phyloP scores from a whole-genome alignment of 495 filamentous ascomycete species.

The Penicillium angulare region DNA sequence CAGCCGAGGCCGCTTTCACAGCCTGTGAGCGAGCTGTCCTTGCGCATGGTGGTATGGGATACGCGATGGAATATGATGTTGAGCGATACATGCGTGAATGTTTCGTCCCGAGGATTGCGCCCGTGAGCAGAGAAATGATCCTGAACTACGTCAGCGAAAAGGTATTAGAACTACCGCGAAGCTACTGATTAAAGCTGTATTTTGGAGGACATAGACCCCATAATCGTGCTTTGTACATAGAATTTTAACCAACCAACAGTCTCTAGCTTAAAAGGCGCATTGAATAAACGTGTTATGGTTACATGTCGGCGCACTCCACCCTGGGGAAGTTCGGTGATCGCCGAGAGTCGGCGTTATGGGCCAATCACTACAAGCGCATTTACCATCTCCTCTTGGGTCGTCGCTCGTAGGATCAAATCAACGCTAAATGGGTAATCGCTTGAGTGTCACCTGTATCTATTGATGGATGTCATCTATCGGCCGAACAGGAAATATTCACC shows the following conservation, averaged over 20 bases:
- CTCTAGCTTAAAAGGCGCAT: too few species aligned
- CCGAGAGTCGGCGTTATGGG: background rate
- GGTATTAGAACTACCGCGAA: constrained; percentile 54
- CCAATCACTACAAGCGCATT: background rate
- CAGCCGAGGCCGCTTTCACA: constrained; percentile 72
- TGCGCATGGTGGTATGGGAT: constrained; percentile 72
- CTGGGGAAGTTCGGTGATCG: too few species aligned
- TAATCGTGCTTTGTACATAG: too few species aligned
- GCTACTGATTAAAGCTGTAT: constrained; percentile 44
- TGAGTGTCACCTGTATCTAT: too few species aligned
- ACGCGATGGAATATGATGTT: constrained; percentile 75
- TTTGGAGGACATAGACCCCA: too few species aligned
- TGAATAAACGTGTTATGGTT: too few species aligned
- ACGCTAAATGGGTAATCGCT: too few species aligned
- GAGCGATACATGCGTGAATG: constrained; percentile 73
- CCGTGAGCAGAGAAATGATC: constrained; percentile 77
- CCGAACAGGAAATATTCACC: too few species aligned
- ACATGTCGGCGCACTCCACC: background rate
- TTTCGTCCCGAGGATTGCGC: constrained; percentile 71
- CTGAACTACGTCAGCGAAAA: constrained; percentile 74
- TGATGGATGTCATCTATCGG: too few species aligned
- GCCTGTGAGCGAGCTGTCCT: constrained; percentile 69
- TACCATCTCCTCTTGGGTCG: too few species aligned
- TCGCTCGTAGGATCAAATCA: too few species aligned
- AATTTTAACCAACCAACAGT: too few species aligned